These are phyloP conservation scores for Thelephora terrestris DNA, from an alignment of 1,284 basidiomycete genomes.

Conservation along the genomic window DNA sequence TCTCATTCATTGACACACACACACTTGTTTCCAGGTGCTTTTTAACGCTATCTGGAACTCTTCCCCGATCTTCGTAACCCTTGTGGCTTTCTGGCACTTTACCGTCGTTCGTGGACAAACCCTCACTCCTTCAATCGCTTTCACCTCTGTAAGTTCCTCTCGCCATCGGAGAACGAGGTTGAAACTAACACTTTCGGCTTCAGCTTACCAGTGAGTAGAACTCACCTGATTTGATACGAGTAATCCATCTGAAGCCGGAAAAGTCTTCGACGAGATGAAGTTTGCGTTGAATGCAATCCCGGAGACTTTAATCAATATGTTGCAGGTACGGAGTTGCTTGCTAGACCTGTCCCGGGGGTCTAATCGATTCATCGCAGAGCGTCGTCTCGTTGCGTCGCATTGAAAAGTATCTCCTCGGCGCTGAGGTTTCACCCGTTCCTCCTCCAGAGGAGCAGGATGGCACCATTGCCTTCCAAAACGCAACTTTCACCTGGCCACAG, in stretches of 20 bases:
- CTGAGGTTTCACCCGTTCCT: conserved; percentile 56
- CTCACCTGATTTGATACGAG: background rate
- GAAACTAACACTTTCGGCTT: background rate
- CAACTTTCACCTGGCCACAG: conserved; percentile 86
- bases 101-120: conserved; percentile 57
- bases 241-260: conserved; percentile 10
- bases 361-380: background rate
- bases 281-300: conserved; percentile 80
- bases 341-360: background rate
- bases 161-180: background rate
- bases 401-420: conserved; percentile 74
- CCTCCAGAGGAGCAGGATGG: conserved; percentile 46
- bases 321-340: conserved; percentile 43
- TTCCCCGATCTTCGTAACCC: conserved; percentile 65
- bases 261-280: conserved; percentile 82
- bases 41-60: conserved; percentile 67
- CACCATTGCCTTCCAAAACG: conserved; percentile 67
- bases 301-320: conserved; percentile 81
- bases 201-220: background rate
- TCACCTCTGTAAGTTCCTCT: conserved; percentile 55
- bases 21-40: conserved; percentile 30
- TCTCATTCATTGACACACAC: background rate
- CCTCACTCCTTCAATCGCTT: conserved; percentile 79
- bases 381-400: conserved; percentile 85
- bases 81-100: conserved; percentile 80